A percentile compares a stretch with the other conserved stretches of the same genome.
Conservation (phyloP, 192 early-diverging fungal genomes). For the Coemansia sp. region DNA sequence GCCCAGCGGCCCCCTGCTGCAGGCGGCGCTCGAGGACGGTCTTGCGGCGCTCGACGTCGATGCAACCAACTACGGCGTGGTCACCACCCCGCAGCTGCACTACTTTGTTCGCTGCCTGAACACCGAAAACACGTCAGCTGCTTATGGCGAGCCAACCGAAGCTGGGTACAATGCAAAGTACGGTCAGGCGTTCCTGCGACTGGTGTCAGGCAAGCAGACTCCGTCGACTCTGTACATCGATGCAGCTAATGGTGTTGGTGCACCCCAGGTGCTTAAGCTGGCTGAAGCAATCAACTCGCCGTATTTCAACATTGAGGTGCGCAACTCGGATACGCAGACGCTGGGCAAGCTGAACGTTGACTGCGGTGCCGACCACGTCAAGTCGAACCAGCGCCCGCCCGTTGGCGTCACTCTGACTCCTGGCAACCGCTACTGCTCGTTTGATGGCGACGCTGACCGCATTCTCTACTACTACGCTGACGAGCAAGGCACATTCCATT, state of each 20-base stretch:
- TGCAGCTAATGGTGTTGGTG: constrained; percentile 96
- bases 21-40: constrained; percentile 77
- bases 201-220: constrained; percentile 71
- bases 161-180: constrained; percentile 94
- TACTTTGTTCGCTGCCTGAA: constrained; percentile 90
- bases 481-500: constrained; percentile 69
- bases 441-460: constrained; percentile 99
- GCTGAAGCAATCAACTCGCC: constrained; percentile 62
- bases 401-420: constrained; percentile 60
- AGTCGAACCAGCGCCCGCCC: constrained; percentile 82
- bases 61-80: constrained; percentile 79
- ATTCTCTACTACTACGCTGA: constrained; percentile 94
- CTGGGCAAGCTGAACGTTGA: constrained; percentile 82
- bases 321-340: constrained; percentile 71
- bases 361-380: constrained; percentile 98
- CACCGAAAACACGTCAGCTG: constrained; percentile 64
- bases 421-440: constrained; percentile 79
- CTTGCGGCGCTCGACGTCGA: constrained; percentile 67
- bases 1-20: constrained; percentile 82
- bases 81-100: constrained; percentile 97
- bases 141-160: constrained; percentile 87
- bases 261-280: constrained; percentile 81
- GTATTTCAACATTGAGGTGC: constrained; percentile 61
- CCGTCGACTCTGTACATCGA: constrained; percentile 78
- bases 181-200: constrained; percentile 72